Evolutionary conservation across 2,329 filamentous ascomycete genomes (phyloP), one percentile per base, ranked within the genome.

Genomic region (Penicillium palitans): DNA sequence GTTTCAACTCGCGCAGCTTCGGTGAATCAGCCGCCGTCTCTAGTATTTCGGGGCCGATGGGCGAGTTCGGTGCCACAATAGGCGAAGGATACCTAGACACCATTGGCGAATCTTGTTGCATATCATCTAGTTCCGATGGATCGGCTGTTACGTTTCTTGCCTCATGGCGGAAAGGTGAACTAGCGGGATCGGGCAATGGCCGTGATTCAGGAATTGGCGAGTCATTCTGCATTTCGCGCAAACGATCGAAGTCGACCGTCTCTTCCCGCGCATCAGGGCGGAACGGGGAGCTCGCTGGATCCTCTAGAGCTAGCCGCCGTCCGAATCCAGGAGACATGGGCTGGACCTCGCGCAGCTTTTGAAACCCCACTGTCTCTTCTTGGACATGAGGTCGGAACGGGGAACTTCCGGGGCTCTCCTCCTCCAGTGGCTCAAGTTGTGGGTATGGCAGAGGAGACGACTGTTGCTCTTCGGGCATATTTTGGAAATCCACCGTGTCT

Each of bases 261-360:
- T 70, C 68, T 33, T 74, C 71, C 40, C 66, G 60, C 8, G 55
- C 68, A 31, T 72, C 65, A 15, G 63, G 63, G 25, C 72, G 70
- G 53, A 77, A 78, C 0, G 75, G 75, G 0, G 75, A 78, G 53
- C 74, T 77, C 3, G 65, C 69, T 1, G 67, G 66, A 6, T 66
- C 57, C 8, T 66, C 61, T 6, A 57, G 8, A 6, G 52, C 57
- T 39, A 68, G 51, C 9, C 64, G 60, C 21, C 51, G 58, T 12
- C 49, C 58, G 24, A 67, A 25, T 0, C 66, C 66, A 12, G 64
- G 52, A 4, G 64, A 65, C 57, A 62, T 47, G 1, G 55, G 59
- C 29, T 65, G 59, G 6, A 58, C 39, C 13, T 66, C 63, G 12
- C 59, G 64, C 35, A 68, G 41, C 46, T 61, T 66, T 19, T 66